phyloP scores from a whole-genome alignment of 1,284 basidiomycete genomes.

The Coniferiporia sulphurascens region DNA sequence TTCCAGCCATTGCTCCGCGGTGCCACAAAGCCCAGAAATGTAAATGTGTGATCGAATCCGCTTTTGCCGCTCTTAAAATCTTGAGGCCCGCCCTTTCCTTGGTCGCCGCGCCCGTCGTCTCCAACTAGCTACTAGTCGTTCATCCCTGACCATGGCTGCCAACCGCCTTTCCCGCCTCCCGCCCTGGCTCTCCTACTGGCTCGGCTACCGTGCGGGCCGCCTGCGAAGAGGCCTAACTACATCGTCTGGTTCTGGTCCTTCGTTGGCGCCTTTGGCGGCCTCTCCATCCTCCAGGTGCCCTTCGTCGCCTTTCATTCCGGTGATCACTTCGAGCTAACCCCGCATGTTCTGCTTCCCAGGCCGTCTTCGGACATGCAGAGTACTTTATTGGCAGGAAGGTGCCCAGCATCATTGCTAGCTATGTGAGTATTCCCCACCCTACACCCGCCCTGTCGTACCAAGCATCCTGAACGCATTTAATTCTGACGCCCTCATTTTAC shows the following conservation, averaged over 20 bases:
- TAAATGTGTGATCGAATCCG: too few relatives aligned
- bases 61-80: too few relatives aligned
- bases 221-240: conserved; percentile 33
- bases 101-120: neutral
- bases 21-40: too few relatives aligned
- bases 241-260: conserved; percentile 43
- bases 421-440: conserved; percentile 32
- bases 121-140: neutral
- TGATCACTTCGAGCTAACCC: neutral
- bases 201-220: conserved; percentile 39
- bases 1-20: too few relatives aligned
- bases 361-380: conserved; percentile 43
- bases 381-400: conserved; percentile 46
- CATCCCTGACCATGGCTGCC: neutral
- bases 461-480: too few relatives aligned
- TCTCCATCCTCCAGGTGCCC: conserved; percentile 46
- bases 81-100: neutral
- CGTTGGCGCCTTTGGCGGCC: conserved; percentile 51
- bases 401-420: conserved; percentile 47
- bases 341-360: neutral
- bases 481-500: neutral
- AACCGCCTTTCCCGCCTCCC: conserved; percentile 34
- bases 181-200: conserved; percentile 37
- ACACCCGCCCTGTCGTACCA: neutral
- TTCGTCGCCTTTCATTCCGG: neutral